Evolutionary conservation across 495 filamentous ascomycete genomes (phyloP), one percentile per base, ranked within the genome.

Genomic region (Pseudomonodictys pantanalensis): DNA sequence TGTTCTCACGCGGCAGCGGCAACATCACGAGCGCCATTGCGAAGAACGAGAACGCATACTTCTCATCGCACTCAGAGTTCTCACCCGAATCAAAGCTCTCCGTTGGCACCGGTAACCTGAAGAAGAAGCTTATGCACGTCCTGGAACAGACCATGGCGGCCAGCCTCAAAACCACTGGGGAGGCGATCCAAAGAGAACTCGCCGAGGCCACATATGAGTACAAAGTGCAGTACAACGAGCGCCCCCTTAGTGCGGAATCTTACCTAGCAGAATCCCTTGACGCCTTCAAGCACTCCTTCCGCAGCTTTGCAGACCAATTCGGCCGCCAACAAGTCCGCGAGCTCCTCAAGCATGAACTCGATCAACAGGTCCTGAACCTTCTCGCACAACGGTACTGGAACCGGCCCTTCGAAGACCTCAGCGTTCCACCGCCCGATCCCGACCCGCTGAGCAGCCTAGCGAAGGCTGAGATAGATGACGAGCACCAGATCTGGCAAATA

Each of bases 151-250:
- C 91, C 1, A 97, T 99, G 93, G 90, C 91, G 33, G 84, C 87
- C 15, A 95, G 88, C 65, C 80, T 99, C 44, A 84, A 90, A 56
- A 81, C 84, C 52, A 97, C 95, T 10, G 86, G 86, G 57, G 91
- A 96, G 68, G 89, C 90, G 18, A 96, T 99, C 61, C 88, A 85
- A 57, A 90, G 95, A 66, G 93, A 99, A 71, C 83, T 99, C 0
- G 92, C 97, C 69, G 95, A 99, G 72, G 91, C 93, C 4, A 92
- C 90, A 0, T 99, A 99, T 67, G 93, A 99, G 67, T 97, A 96
- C 81, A 99, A 97, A 70, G 95, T 99, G 18, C 95, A 99, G 72
- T 99, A 99, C 75, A 99, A 97, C 68, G 95, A 99, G 69, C 83
- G 93, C 23, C 89, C 92, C 18, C 76, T 99, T 43, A 93, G 90